phyloP scores from a whole-genome alignment of 305 asterid species.

The Solanum hybrid region DNA sequence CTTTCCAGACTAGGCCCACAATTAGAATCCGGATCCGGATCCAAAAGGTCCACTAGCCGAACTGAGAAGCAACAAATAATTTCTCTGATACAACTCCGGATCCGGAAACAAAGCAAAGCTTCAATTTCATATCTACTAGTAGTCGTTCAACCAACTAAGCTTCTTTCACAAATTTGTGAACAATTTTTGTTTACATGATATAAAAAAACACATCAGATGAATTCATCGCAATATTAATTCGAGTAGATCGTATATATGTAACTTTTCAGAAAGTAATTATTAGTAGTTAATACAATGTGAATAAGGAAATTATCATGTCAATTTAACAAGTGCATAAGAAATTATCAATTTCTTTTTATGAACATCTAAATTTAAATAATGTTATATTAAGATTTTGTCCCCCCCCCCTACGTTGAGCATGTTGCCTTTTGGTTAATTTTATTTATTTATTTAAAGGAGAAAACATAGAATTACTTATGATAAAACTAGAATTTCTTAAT shows the following conservation, averaged over 20 bases:
- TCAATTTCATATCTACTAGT: too few relatives aligned
- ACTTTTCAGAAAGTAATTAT: background rate
- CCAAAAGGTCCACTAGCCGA: too few relatives aligned
- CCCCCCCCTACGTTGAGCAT: background rate
- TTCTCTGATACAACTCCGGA: background rate
- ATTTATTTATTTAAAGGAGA: background rate
- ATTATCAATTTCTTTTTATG: background rate
- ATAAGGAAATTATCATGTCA: background rate
- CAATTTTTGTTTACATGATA: background rate
- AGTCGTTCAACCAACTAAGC: background rate
- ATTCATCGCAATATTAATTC: background rate
- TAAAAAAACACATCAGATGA: too few relatives aligned
- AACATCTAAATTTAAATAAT: too few relatives aligned
- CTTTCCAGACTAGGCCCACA: background rate
- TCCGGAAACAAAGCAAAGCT: too few relatives aligned
- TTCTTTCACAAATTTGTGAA: background rate
- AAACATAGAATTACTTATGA: background rate
- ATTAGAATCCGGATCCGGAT: background rate
- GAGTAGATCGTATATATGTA: background rate
- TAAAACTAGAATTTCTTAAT: too few relatives aligned
- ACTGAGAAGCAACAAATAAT: too few relatives aligned
- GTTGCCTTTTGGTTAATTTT: background rate
- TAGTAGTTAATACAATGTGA: background rate
- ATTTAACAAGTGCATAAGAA: background rate
- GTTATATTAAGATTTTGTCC: background rate